These are phyloP conservation scores for Heterobasidion occidentale DNA, from an alignment of 1,284 basidiomycete species.

Conservation along the genomic window DNA sequence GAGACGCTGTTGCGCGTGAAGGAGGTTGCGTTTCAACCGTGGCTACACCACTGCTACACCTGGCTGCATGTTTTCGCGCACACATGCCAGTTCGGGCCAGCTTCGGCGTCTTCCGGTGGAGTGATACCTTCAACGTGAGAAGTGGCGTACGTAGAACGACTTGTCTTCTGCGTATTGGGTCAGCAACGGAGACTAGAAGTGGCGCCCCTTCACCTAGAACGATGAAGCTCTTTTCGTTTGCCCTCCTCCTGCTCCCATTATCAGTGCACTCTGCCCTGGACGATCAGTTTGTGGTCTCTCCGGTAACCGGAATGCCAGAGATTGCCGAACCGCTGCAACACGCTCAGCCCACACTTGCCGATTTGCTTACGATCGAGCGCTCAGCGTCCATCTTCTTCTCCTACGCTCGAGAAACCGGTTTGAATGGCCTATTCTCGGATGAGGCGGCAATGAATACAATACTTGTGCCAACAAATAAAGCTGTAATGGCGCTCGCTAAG, in stretches of 20 bases:
- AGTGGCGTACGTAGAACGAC: too few species aligned
- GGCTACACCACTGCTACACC: too few species aligned
- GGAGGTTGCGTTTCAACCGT: too few species aligned
- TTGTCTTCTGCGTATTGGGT: too few species aligned
- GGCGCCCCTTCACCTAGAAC: background rate
- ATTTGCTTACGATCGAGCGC: conserved; percentile 66
- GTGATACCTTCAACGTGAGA: too few species aligned
- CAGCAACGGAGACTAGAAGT: too few species aligned
- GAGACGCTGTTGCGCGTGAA: too few species aligned
- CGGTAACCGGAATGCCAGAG: background rate
- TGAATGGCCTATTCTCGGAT: conserved; percentile 44
- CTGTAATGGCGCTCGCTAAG: conserved; percentile 64
- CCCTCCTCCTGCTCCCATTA: conserved; percentile 20
- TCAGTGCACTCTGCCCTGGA: conserved; percentile 20
- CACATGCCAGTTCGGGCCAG: too few species aligned
- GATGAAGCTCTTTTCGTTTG: conserved; percentile 17
- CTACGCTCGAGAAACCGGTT: conserved; percentile 62
- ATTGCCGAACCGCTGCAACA: conserved; percentile 14
- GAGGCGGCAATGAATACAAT: conserved; percentile 37
- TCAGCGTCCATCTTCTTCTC: conserved; percentile 73
- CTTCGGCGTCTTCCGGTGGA: too few species aligned
- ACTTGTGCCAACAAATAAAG: conserved; percentile 73
- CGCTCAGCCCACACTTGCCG: conserved; percentile 44
- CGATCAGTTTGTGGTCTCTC: conserved; percentile 24
- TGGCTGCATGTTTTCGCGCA: too few species aligned